phyloP scores from a whole-genome alignment of 2,329 filamentous ascomycete species.

The Diaporthe sp. region DNA sequence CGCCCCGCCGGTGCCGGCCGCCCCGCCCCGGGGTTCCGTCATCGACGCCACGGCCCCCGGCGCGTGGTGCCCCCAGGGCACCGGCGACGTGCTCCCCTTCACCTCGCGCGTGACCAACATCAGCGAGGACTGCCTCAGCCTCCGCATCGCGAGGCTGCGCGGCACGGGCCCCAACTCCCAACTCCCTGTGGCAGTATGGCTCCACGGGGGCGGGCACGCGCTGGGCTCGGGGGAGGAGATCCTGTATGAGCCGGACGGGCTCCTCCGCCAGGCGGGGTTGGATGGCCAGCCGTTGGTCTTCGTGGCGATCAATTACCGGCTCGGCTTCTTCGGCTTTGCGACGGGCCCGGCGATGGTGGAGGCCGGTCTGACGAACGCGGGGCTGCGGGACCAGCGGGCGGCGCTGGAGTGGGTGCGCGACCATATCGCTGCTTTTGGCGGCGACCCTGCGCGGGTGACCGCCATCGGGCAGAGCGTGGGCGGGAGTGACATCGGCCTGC shows the following conservation, averaged over 20 bases:
- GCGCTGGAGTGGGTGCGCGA: conserved; percentile 47
- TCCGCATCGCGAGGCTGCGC: conserved; percentile 45
- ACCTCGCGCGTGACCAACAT: conserved; percentile 44
- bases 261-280: conserved; percentile 43
- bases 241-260: conserved; percentile 45
- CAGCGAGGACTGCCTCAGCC: conserved; percentile 47
- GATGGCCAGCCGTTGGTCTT: conserved; percentile 45
- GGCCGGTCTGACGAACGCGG: conserved; percentile 48
- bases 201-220: conserved; percentile 46
- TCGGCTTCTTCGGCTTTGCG: conserved; percentile 47
- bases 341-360: conserved; percentile 44
- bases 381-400: conserved; percentile 50
- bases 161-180: conserved; percentile 37
- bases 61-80: conserved; percentile 50
- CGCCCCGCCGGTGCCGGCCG: conserved; percentile 47
- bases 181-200: conserved; percentile 46
- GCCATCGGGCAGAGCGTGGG: conserved; percentile 51
- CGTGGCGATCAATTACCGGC: conserved; percentile 47
- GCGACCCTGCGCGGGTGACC: conserved; percentile 44
- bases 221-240: conserved; percentile 46
- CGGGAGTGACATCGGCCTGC: conserved; percentile 48
- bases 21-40: conserved; percentile 42
- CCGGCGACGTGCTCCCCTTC: conserved; percentile 44
- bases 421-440: conserved; percentile 18
- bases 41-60: conserved; percentile 49